Conservation (phyloP, 371 early-diverging fungal species). For the Haplosporangium sp. region DNA sequence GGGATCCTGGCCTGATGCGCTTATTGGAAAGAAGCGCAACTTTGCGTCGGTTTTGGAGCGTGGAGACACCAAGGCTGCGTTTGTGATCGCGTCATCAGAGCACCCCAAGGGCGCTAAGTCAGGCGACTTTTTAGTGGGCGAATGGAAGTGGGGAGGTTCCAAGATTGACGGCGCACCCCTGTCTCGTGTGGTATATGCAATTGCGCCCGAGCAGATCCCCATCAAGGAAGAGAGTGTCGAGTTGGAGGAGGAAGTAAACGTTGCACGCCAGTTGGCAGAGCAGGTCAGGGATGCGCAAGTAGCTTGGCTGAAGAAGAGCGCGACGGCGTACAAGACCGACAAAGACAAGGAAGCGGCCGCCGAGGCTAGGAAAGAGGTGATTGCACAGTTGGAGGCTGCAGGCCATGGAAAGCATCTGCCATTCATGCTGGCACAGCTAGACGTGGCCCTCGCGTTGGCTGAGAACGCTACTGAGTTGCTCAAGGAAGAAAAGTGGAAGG, state of each 20-base stretch:
- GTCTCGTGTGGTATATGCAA: conserved; percentile 68
- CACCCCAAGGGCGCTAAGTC: conserved; percentile 80
- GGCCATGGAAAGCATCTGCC: conserved; percentile 64
- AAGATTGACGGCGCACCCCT: conserved; percentile 69
- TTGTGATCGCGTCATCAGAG: conserved; percentile 57
- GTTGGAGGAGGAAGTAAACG: conserved; percentile 61
- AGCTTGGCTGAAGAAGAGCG: conserved; percentile 80
- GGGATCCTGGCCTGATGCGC: conserved; percentile 64
- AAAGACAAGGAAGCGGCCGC: conserved; percentile 64
- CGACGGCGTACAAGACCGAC: conserved; percentile 46
- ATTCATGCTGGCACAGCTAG: conserved; percentile 62
- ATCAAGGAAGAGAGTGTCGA: conserved; percentile 56
- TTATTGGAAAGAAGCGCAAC: conserved; percentile 52
- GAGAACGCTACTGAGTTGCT: conserved; percentile 63
- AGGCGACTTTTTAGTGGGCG: conserved; percentile 85
- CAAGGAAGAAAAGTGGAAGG: conserved; percentile 61
- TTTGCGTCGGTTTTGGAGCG: conserved; percentile 56
- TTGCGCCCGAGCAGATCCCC: conserved; percentile 61
- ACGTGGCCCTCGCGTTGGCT: conserved; percentile 65
- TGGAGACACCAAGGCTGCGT: conserved; percentile 62
- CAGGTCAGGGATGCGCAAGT: conserved; percentile 83
- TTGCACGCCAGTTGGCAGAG: conserved; percentile 70
- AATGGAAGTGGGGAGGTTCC: conserved; percentile 63
- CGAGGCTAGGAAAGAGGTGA: conserved; percentile 64
- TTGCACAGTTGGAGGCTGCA: conserved; percentile 69